Evolutionary conservation across 2,329 filamentous ascomycete genomes (phyloP), one percentile per base, ranked within the genome.

Genomic region (Aaosphaeria pasadenensis): DNA sequence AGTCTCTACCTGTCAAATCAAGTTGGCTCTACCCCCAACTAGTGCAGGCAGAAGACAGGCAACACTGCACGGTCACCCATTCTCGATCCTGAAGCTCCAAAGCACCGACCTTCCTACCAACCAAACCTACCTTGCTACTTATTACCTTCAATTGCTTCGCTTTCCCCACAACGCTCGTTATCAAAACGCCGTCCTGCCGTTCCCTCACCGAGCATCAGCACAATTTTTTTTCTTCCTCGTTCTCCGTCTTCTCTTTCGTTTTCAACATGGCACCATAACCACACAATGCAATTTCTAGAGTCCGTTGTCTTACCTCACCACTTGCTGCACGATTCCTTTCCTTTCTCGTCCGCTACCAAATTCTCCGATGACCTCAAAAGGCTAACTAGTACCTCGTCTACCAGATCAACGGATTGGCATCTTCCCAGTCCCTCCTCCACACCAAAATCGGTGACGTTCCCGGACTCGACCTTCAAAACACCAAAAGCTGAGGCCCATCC

Each of bases 401-500:
- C 57, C 60, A 75, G 73, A 63, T 64, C 67, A 51, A 64, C 69
- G 54, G 74, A 77, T 58, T 77, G 75, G 74, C 73, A 70, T 57
- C 72, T 78, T 54, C 75, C 75, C 56, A 78, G 75, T 66, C 76
- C 76, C 36, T 72, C 71, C 48, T 74, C 73, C 49, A 77, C 76
- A 31, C 76, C 76, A 45, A 77, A 73, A 52, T 72, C 70, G 45
- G 58, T 60, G 48, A 69, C 67, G 28, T 71, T 72, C 52, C 65
- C 70, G 48, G 65, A 73, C 58, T 58, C 64, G 41, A 62, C 62
- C 50, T 64, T 73, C 44, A 73, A 74, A 50, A 77, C 75, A 32
- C 75, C 75, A 38, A 74, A 72, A 56, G 70, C 70, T 7, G 69
- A 71, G 35, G 63, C 62, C 30, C 54, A 57, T 63, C 67, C 57